Evolutionary conservation across 768 basidiomycete genomes (phyloP).

Genomic region (Leccinum barrowsii): DNA sequence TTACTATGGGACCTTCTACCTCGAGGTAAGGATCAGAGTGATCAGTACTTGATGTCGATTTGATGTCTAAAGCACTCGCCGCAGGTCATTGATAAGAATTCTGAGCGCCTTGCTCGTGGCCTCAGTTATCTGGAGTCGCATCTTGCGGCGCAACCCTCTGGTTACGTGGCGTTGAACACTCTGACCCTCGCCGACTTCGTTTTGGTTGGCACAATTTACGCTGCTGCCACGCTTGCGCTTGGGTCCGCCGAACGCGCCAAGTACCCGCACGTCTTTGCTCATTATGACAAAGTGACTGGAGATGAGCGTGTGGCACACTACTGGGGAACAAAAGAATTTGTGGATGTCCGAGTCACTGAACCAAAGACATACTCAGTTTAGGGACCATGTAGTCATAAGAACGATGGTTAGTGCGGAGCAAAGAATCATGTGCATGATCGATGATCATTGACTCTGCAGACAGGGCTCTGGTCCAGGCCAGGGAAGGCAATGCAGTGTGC

Average conservation of each 20-base stretch:
- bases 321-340: constrained; percentile 11
- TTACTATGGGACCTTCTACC: background rate
- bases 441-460: too few relatives aligned
- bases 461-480: too few relatives aligned
- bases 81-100: background rate
- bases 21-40: background rate
- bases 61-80: background rate
- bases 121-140: constrained; percentile 16
- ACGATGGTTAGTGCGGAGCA: background rate
- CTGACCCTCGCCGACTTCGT: constrained; percentile 21
- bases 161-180: constrained; percentile 11
- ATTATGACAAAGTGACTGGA: constrained; percentile 17
- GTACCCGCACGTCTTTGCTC: constrained; percentile 17
- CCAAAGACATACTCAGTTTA: background rate
- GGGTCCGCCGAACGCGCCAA: constrained; percentile 12
- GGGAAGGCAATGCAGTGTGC: too few relatives aligned
- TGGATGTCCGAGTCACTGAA: constrained; percentile 5
- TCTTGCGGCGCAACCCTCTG: constrained; percentile 6
- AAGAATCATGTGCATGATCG: too few relatives aligned
- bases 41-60: too few relatives aligned
- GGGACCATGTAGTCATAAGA: background rate
- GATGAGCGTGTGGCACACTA: constrained; percentile 11
- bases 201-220: constrained; percentile 6
- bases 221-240: constrained; percentile 2
- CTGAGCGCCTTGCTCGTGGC: background rate